Evolutionary conservation across 495 filamentous ascomycete genomes (phyloP), one percentile per base, ranked within the genome.

Genomic region (Hypoxylon trugodes): DNA sequence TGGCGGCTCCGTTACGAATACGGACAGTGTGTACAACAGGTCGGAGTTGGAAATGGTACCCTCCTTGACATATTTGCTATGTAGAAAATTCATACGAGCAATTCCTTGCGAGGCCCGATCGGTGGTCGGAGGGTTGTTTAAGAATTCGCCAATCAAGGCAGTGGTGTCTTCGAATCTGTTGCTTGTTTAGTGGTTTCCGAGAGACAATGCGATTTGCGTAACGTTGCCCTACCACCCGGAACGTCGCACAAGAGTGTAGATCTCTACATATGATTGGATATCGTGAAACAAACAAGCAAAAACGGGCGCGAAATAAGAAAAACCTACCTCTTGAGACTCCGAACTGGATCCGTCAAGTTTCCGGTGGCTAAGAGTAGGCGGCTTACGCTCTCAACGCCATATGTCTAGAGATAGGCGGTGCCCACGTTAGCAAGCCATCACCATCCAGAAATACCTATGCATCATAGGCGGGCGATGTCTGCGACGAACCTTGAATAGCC

Each of bases 51-150:
- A 73, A 60, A 91, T 90, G 55, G 81, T 81, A 33, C 86, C 86
- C 1, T 80, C 73, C 28, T 80, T 75, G 9, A 78, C 75, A 69
- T 89, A 90, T n/a, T 73, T 71, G 41, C 75, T 77, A 62, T 91
- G 89, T 15, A 91, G 76, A 65, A 78, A 90, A 66, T 89, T 88
- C 70, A 88, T 89, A 38, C 88, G 83, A 3, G 83, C 82, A 26
- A 90, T 76, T 13, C 82, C 82, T 33, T 72, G 71, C 13, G 76
- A 73, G 6, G 82, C 69, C 6, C 87, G 78, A 5, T 75, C 70
- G 0, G 80, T 79, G 8, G 76, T 72, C 0, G 87, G 87, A 9
- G 74, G 68, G 62, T 73, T 73, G 18, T 69, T 54, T 35, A 64
- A 28, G 36, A 66, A 69, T 69, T 90, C 87, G 22, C 76, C 76